phyloP scores from a whole-genome alignment of 495 filamentous ascomycete species.

The Acidiella bohemica region DNA sequence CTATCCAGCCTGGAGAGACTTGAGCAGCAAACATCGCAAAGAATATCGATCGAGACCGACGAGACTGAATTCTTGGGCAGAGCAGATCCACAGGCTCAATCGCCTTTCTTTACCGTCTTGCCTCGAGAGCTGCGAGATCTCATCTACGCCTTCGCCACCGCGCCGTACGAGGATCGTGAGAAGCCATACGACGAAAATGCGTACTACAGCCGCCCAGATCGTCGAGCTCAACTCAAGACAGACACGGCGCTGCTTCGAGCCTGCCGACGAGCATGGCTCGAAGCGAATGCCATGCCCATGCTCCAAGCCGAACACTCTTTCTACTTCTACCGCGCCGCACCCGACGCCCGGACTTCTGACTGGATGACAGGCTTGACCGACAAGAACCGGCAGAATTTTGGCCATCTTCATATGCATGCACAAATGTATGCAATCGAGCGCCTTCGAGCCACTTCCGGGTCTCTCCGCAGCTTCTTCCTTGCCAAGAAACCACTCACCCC shows the following conservation, averaged over 20 bases:
- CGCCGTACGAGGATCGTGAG: conserved; percentile 20
- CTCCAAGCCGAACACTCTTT: conserved; percentile 17
- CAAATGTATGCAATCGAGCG: conserved; percentile 12
- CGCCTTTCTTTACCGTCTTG: conserved; percentile 23
- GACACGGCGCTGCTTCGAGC: conserved; percentile 23
- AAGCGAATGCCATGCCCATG: conserved; percentile 21
- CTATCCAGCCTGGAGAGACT: no score
- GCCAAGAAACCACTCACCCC: not conserved
- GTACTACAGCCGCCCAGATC: conserved; percentile 24
- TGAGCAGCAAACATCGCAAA: no score
- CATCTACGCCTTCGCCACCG: conserved; percentile 26
- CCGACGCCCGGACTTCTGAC: not conserved
- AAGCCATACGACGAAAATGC: conserved; percentile 11
- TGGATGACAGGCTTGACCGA: conserved; percentile 8
- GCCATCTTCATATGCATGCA: conserved; percentile 11
- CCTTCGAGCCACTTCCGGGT: not conserved
- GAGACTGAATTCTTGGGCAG: conserved; percentile 2
- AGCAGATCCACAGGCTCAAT: conserved; percentile 8
- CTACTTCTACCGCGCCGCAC: conserved; percentile 11
- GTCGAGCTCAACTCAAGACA: conserved; percentile 18
- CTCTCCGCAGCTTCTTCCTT: conserved; percentile 3
- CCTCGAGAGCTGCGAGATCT: conserved; percentile 25
- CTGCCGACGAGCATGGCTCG: conserved; percentile 24
- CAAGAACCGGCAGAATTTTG: conserved; percentile 11
- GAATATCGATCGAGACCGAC: not conserved